Percentiles rank a stretch among this genome's conserved stretches.
These are phyloP conservation scores for Eutrema yunnanense DNA, from an alignment of 345 rosid species.

Conservation along the genomic window DNA sequence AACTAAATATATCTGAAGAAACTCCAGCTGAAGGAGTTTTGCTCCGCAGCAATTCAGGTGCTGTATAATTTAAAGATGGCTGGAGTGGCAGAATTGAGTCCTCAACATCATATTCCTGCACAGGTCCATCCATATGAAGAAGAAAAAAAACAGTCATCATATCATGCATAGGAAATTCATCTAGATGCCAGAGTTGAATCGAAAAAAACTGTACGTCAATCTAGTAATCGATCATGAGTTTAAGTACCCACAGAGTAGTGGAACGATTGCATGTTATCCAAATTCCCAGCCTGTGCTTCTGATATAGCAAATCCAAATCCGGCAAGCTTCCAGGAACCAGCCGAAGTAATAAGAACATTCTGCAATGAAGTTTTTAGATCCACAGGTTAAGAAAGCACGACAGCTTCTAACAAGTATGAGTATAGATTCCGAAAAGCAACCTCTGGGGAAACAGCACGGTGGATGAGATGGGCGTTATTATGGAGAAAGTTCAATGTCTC, in stretches of 20 bases:
- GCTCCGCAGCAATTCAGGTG: conserved; percentile 84
- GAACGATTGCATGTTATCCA: conserved; percentile 24
- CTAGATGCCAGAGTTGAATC: not conserved
- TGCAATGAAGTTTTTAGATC: conserved; percentile 28
- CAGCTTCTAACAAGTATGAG: not conserved
- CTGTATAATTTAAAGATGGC: conserved; percentile 84
- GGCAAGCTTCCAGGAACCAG: conserved; percentile 97
- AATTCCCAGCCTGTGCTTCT: conserved; percentile 30
- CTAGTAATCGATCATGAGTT: not conserved
- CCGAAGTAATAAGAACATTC: conserved; percentile 81
- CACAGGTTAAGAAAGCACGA: not conserved
- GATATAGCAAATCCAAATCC: conserved; percentile 87
- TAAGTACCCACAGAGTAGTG: conserved; percentile 26
- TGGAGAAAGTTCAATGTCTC: conserved; percentile 92
- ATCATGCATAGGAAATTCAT: not conserved
- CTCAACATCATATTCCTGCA: conserved; percentile 91
- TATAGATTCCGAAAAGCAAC: conserved; percentile 23
- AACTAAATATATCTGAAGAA: conserved; percentile 81
- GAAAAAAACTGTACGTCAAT: not conserved
- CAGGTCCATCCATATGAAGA: conserved; percentile 12
- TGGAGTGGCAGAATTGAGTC: conserved; percentile 89
- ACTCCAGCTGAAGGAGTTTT: conserved; percentile 56
- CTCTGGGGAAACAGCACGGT: conserved; percentile 88
- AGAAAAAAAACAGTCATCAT: not conserved
- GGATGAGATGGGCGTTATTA: conserved; percentile 77